These are phyloP conservation scores for Fusarium aywerte DNA, from an alignment of 2,329 filamentous ascomycete genomes.

Conservation along the genomic window DNA sequence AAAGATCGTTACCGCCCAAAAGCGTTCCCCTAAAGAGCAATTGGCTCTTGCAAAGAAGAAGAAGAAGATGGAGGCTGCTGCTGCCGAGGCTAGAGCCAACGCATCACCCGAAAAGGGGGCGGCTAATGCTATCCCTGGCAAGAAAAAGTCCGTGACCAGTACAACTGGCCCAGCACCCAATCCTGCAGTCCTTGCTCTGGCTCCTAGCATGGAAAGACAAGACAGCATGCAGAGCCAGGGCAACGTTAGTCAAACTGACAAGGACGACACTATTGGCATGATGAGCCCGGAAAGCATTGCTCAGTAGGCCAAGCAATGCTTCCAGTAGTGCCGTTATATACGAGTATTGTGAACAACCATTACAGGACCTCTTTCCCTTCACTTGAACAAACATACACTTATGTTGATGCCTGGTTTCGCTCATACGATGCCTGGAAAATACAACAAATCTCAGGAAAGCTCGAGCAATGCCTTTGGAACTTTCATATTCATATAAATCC, in stretches of 20 bases:
- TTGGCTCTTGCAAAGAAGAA: constrained; percentile 88
- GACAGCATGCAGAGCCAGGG: constrained; percentile 68
- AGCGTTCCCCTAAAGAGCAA: constrained; percentile 83
- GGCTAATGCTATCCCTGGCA: constrained; percentile 57
- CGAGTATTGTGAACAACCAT: neutral
- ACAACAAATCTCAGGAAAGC: neutral
- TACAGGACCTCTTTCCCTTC: neutral
- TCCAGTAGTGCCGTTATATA: constrained; percentile 12
- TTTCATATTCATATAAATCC: constrained; percentile 32
- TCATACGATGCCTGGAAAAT: neutral
- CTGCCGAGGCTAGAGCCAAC: constrained; percentile 59
- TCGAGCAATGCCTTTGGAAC: neutral
- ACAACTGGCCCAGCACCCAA: constrained; percentile 54
- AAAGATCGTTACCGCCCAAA: constrained; percentile 87
- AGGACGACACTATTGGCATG: constrained; percentile 77
- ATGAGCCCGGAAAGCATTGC: constrained; percentile 86
- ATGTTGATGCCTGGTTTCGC: neutral
- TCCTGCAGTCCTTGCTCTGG: constrained; percentile 54
- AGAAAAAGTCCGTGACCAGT: constrained; percentile 62
- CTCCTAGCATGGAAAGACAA: constrained; percentile 66
- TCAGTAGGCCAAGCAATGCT: constrained; percentile 49
- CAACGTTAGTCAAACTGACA: constrained; percentile 71
- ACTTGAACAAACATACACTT: neutral
- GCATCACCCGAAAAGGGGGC: constrained; percentile 51
- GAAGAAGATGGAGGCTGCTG: constrained; percentile 77